These are phyloP conservation scores for Bruguiera parviflora DNA, from an alignment of 345 rosid genomes.

Conservation along the genomic window DNA sequence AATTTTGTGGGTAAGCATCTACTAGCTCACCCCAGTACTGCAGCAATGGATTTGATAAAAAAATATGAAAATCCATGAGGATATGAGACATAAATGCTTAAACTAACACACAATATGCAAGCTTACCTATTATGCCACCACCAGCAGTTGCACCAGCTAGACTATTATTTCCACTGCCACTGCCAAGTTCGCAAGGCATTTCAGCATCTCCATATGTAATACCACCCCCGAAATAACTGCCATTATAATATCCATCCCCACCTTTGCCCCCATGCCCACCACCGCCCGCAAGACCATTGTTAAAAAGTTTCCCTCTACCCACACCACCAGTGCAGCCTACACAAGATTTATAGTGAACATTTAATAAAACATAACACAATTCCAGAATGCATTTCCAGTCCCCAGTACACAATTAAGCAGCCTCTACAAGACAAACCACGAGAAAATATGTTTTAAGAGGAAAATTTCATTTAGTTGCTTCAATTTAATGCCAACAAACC, in stretches of 20 bases:
- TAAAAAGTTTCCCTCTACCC: conserved; percentile 66
- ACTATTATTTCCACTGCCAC: conserved; percentile 84
- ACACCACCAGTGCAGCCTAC: conserved; percentile 89
- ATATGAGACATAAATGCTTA: neutral
- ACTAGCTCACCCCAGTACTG: no score
- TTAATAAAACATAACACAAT: conserved; percentile 2
- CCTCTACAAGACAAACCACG: neutral
- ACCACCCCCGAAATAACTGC: conserved; percentile 69
- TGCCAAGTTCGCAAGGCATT: conserved; percentile 95
- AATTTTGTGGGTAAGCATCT: no score
- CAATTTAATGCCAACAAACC: neutral
- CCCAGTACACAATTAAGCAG: neutral
- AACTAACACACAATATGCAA: neutral
- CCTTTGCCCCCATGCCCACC: conserved; percentile 98
- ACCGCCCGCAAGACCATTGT: conserved; percentile 78
- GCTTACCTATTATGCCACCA: conserved; percentile 84
- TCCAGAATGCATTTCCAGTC: neutral
- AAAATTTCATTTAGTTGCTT: neutral
- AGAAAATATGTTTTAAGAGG: neutral
- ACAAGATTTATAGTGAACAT: conserved; percentile 16
- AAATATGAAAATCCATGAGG: no score
- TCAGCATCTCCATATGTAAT: conserved; percentile 69
- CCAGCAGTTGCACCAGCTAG: conserved; percentile 70
- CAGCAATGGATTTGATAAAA: no score
- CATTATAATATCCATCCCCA: conserved; percentile 74